Conservation (phyloP, 2,329 filamentous ascomycete species). For the Fusarium pilosicola region DNA sequence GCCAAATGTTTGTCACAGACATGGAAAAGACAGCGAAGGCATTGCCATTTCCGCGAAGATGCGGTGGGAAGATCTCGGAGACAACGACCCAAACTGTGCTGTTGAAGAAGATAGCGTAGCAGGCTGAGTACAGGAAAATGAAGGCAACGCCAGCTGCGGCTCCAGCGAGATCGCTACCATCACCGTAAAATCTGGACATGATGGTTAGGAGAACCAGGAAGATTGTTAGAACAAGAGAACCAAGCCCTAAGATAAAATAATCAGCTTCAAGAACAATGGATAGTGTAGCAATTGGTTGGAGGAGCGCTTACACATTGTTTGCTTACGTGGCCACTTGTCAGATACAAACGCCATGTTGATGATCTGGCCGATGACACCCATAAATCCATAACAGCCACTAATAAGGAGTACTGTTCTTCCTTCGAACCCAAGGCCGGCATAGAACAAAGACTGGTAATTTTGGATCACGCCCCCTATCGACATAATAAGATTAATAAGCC, state of each 20-base stretch:
- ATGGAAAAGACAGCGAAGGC: background rate
- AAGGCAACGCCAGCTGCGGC: background rate
- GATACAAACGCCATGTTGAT: background rate
- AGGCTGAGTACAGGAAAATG: background rate
- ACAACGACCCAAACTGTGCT: background rate
- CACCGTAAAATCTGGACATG: background rate
- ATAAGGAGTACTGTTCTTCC: background rate
- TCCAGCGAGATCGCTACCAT: background rate
- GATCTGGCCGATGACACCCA: background rate
- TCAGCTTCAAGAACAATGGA: background rate
- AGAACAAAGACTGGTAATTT: background rate
- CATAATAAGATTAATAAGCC: background rate
- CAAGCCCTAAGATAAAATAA: background rate
- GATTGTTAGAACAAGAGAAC: background rate
- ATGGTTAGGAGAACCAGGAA: background rate
- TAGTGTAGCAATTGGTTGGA: background rate
- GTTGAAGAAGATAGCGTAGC: background rate
- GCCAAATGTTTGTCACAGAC: background rate
- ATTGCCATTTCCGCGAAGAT: background rate
- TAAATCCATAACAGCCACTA: background rate
- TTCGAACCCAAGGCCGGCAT: background rate
- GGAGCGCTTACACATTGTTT: background rate
- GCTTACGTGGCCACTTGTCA: background rate
- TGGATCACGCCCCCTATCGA: background rate
- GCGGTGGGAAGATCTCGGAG: background rate